Conservation (phyloP, 2,329 filamentous ascomycete genomes). For the Alternaria incomplexa region DNA sequence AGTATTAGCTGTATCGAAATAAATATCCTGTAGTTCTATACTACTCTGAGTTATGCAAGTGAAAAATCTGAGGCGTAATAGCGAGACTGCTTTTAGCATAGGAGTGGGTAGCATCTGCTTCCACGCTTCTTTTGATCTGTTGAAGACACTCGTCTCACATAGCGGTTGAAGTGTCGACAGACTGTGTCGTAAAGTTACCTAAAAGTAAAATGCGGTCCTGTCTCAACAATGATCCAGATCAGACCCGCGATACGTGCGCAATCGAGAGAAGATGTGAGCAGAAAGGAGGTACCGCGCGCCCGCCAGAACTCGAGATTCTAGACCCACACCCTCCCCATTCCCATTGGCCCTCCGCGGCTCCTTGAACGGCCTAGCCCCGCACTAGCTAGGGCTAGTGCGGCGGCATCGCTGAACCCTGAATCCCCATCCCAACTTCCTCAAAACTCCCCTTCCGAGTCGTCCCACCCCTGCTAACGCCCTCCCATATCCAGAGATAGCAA, state of each 20-base stretch:
- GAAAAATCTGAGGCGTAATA: not conserved
- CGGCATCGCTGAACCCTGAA: slow-evolving; percentile 1
- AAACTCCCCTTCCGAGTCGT: not conserved
- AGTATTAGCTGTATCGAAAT: not conserved
- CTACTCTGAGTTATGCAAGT: not conserved
- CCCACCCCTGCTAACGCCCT: not conserved
- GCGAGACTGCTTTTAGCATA: not conserved
- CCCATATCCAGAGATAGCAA: not conserved
- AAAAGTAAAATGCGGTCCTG: not conserved
- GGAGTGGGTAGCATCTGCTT: not conserved
- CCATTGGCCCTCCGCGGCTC: not conserved
- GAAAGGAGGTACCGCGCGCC: not conserved
- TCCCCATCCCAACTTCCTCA: slow-evolving; percentile 20
- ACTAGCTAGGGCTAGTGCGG: not conserved
- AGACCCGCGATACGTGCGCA: not conserved
- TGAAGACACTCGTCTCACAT: not conserved
- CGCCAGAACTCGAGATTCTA: not conserved
- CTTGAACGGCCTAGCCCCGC: not conserved
- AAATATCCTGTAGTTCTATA: not conserved
- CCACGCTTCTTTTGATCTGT: not conserved
- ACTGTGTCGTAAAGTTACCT: not conserved
- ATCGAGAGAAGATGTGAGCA: not conserved
- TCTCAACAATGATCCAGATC: not conserved
- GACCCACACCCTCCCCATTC: not conserved
- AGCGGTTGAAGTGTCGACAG: not conserved